Evolutionary conservation across 169 alveolate species (phyloP).

Genomic region (Plasmodium blacklocki): DNA sequence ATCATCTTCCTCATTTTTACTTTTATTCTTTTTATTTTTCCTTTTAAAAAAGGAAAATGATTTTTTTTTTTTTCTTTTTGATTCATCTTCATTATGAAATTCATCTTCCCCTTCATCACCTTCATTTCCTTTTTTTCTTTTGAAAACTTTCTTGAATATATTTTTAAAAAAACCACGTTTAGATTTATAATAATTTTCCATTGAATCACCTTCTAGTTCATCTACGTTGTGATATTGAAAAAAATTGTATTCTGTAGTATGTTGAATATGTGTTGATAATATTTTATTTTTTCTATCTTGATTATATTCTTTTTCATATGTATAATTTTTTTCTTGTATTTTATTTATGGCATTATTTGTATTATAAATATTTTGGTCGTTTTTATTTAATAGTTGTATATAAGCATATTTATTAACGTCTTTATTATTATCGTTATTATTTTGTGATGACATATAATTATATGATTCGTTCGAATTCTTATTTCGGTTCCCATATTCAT

Average conservation of each 20-base stretch:
- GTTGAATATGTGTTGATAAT: background rate
- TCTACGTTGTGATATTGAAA: constrained; percentile 9
- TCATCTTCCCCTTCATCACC: constrained; percentile 19
- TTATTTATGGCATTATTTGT: background rate
- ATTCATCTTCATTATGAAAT: background rate
- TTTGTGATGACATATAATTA: background rate
- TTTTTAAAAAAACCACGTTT: constrained; percentile 52
- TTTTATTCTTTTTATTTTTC: constrained; percentile 20
- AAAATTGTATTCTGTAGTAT: background rate
- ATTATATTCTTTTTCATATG: background rate
- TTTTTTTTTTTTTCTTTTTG: background rate
- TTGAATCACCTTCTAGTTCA: constrained; percentile 53
- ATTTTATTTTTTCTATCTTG: background rate
- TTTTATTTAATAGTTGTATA: constrained; percentile 9
- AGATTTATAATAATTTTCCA: constrained; percentile 66
- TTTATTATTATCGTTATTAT: background rate
- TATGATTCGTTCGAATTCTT: background rate
- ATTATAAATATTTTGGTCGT: background rate
- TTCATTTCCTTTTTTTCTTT: constrained; percentile 13
- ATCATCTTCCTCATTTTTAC: background rate
- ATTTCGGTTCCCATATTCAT: background rate
- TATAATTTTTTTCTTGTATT: background rate
- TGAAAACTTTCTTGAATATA: constrained; percentile 14
- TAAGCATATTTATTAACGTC: constrained; percentile 6
- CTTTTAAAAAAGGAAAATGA: constrained; percentile 8